Percentiles rank a stretch among this genome's conserved stretches.
Conservation (phyloP, 495 filamentous ascomycete species). For the Talaromyces proteolyticus region DNA sequence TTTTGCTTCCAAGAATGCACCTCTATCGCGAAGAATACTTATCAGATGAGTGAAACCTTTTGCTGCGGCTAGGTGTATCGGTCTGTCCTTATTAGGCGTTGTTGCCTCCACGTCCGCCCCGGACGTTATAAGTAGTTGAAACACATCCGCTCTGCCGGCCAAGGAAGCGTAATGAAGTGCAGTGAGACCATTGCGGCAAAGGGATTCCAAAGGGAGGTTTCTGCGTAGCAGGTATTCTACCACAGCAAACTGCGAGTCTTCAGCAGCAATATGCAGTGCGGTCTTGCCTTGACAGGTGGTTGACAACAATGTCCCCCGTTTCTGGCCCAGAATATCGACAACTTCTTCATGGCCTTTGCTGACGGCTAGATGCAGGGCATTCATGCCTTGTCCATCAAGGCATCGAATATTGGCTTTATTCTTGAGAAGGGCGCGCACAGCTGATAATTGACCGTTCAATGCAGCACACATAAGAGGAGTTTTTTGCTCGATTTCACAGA, state of each 20-base stretch:
- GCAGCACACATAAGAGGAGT: constrained; percentile 39
- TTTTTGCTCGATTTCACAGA: constrained; percentile 21
- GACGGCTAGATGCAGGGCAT: constrained; percentile 38
- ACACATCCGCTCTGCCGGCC: constrained; percentile 24
- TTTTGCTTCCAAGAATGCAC: constrained; percentile 30
- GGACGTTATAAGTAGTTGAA: constrained; percentile 29
- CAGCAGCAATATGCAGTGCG: constrained; percentile 34
- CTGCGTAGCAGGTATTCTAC: constrained; percentile 31
- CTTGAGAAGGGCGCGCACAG: constrained; percentile 28
- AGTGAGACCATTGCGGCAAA: constrained; percentile 23
- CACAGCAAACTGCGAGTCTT: constrained; percentile 31
- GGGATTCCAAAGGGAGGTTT: constrained; percentile 15
- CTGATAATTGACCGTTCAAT: constrained; percentile 20
- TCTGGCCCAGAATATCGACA: constrained; percentile 23
- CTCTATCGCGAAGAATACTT: constrained; percentile 30
- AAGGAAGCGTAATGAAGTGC: constrained; percentile 43
- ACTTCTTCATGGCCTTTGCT: constrained; percentile 36
- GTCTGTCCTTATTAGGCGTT: constrained; percentile 21
- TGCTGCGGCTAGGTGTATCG: constrained; percentile 32
- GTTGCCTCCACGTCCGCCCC: constrained; percentile 32
- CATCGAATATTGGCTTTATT: constrained; percentile 24
- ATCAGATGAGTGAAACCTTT: constrained; percentile 24
- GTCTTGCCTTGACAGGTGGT: constrained; percentile 27
- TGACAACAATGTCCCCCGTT: constrained; percentile 19
- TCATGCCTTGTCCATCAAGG: constrained; percentile 32